These are phyloP conservation scores for Tylopilus felleus DNA, from an alignment of 768 basidiomycete genomes.

Conservation along the genomic window DNA sequence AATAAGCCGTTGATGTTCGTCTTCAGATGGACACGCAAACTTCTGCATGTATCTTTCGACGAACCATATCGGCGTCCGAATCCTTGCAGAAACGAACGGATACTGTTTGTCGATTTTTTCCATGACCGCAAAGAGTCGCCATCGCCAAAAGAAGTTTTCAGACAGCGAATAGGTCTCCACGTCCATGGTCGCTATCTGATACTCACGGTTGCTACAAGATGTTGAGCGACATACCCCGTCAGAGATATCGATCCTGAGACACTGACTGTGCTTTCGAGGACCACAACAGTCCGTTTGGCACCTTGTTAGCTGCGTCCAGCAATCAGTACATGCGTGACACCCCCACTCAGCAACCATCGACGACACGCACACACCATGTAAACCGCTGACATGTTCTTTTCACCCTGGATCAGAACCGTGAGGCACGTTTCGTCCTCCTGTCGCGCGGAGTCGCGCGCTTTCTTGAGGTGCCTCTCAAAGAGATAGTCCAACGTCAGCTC, in stretches of 20 bases:
- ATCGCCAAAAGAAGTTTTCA: slow-evolving; percentile 50
- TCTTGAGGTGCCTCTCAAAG: slow-evolving; percentile 26
- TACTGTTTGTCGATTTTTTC: slow-evolving; percentile 40
- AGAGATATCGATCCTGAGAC: neutral
- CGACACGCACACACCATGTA: slow-evolving; percentile 39
- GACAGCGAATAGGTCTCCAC: slow-evolving; percentile 40
- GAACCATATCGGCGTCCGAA: slow-evolving; percentile 51
- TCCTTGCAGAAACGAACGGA: slow-evolving; percentile 28
- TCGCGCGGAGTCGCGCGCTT: slow-evolving; percentile 11
- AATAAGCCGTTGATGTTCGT: slow-evolving; percentile 34
- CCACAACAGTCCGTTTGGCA: slow-evolving; percentile 33
- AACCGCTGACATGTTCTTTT: slow-evolving; percentile 37
- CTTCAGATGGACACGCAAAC: slow-evolving; percentile 26
- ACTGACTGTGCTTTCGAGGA: slow-evolving; percentile 29
- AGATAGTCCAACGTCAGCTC: slow-evolving; percentile 35
- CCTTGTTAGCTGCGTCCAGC: slow-evolving; percentile 24
- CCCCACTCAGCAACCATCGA: neutral
- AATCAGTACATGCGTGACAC: neutral
- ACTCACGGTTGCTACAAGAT: slow-evolving; percentile 39
- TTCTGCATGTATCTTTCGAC: slow-evolving; percentile 39
- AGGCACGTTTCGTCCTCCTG: slow-evolving; percentile 26
- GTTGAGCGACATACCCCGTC: slow-evolving; percentile 5
- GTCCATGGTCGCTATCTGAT: slow-evolving; percentile 46
- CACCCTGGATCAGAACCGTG: slow-evolving; percentile 41
- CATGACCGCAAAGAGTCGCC: slow-evolving; percentile 47